Evolutionary conservation across 108 stramenopile species (phyloP).

Genomic region (Cyclotella baltica): DNA sequence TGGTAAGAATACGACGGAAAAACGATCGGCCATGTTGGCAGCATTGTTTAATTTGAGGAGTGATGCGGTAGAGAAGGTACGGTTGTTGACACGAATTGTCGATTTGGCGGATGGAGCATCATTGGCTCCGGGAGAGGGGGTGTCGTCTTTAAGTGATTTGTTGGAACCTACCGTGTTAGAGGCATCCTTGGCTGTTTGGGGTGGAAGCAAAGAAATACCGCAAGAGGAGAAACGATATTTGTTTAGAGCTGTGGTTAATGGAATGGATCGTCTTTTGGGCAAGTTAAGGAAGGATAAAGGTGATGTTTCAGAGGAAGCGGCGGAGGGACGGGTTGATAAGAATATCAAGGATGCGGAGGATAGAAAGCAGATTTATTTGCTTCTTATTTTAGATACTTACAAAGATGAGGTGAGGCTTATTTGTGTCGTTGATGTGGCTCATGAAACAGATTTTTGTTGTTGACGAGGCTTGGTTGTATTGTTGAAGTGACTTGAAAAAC

Average conservation of each 20-base stretch:
- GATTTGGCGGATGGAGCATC: conserved; percentile 51
- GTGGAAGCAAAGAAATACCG: conserved; percentile 15
- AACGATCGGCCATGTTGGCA: conserved; percentile 48
- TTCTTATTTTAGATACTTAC: conserved; percentile 76
- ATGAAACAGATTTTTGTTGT: conserved; percentile 30
- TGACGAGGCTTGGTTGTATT: too few relatives aligned
- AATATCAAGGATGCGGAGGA: conserved; percentile 43
- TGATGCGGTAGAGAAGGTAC: conserved; percentile 64
- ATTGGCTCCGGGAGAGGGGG: conserved; percentile 41
- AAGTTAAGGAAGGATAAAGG: conserved; percentile 23
- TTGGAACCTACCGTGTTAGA: conserved; percentile 43
- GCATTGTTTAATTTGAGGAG: conserved; percentile 83
- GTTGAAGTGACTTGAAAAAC: background rate
- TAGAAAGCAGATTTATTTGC: conserved; percentile 72
- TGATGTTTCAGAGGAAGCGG: conserved; percentile 17
- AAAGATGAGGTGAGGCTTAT: conserved; percentile 58
- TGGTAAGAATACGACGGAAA: conserved; percentile 13
- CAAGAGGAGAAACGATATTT: conserved; percentile 48
- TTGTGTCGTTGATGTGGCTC: background rate
- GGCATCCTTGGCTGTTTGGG: conserved; percentile 45
- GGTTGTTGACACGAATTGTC: conserved; percentile 68
- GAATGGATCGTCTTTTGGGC: conserved; percentile 44
- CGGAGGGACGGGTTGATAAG: conserved; percentile 10
- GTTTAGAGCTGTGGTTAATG: conserved; percentile 64
- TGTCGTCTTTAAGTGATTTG: conserved; percentile 58